Base-by-base conservation (phyloP, 2,329 filamentous ascomycete genomes). In the Fusarium sp. region DNA sequence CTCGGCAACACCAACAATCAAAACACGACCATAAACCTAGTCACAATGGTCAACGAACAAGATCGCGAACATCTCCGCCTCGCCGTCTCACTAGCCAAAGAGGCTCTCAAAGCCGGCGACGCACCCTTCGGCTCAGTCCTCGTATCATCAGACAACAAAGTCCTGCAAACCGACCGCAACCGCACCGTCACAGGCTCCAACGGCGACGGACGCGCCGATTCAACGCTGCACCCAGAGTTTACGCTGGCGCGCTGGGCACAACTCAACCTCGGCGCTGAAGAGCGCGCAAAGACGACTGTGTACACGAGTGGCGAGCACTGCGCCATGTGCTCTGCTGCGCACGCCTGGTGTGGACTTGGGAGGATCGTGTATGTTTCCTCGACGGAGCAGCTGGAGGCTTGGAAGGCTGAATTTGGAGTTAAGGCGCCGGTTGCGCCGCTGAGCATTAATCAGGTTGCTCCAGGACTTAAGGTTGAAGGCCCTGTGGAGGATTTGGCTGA, bases 281-380 rank as follows among this genome's bases (percentile, higher is more conserved):
- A 83, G 52, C 80, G 84, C 19, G 80, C 83, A 21, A 58, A 51
- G 7, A 68, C 75, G 0, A 76, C 73, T 3, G 73, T 79, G 4
- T 79, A 79, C 50, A 79, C 78, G 5, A 77, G 77, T 2, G 77
- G 77, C 2, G 77, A 79, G 62, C 77, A 79, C 56, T 79, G 77
- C 62, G 62, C 76, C 44, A 79, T 79, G 77, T 79, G 77, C 40
- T 70, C 77, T 6, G 72, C 76, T 2, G 76, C 76, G 2, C 77
- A 79, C 36, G 77, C 74, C 1, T 78, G 74, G 58, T 74, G 71
- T 6, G 77, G 77, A 1, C 63, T 79, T 17, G 77, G 77, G 2
- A 72, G 72, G 30, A 78, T 79, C 23, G 74, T 79, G 12, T 79
- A 76, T 49, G 70, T 70, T 6, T 68, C 74, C 3, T 78, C 77